Evolutionary conservation across 1,284 basidiomycete genomes (phyloP).

Genomic region (Ustilago bromivora): DNA sequence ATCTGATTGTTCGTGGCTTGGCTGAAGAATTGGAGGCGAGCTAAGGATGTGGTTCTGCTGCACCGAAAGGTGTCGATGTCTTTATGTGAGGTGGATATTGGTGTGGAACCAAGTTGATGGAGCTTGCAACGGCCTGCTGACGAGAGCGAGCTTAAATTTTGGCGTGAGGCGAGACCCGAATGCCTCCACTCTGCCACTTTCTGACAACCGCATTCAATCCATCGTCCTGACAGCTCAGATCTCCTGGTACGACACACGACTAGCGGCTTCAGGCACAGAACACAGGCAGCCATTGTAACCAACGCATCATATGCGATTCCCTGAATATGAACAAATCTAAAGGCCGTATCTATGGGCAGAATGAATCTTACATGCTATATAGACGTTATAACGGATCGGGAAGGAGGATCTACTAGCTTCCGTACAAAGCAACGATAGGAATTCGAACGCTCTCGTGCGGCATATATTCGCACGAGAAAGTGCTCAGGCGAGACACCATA

Average conservation of each 20-base stretch:
- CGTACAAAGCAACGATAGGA: too few relatives aligned
- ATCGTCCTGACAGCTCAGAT: neutral
- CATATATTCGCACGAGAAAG: too few relatives aligned
- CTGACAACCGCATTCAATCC: too few relatives aligned
- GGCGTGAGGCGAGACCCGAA: neutral
- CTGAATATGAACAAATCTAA: neutral
- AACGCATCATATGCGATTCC: neutral
- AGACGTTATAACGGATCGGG: too few relatives aligned
- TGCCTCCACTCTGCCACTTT: neutral
- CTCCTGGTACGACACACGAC: neutral
- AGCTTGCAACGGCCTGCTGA: conserved; percentile 1
- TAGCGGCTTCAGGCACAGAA: neutral
- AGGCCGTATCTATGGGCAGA: neutral
- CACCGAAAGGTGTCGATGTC: neutral
- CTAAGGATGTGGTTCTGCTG: too few relatives aligned
- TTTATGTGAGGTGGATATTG: neutral
- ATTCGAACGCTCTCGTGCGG: too few relatives aligned
- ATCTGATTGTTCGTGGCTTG: neutral
- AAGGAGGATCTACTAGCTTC: too few relatives aligned
- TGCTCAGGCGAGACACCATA: neutral
- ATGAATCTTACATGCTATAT: too few relatives aligned
- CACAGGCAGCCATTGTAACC: neutral
- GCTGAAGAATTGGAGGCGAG: neutral
- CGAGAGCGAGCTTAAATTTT: conserved; percentile 1
- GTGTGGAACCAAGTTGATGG: neutral